These are phyloP conservation scores for Lenzites betulinus DNA, from an alignment of 768 basidiomycete genomes.

Conservation along the genomic window DNA sequence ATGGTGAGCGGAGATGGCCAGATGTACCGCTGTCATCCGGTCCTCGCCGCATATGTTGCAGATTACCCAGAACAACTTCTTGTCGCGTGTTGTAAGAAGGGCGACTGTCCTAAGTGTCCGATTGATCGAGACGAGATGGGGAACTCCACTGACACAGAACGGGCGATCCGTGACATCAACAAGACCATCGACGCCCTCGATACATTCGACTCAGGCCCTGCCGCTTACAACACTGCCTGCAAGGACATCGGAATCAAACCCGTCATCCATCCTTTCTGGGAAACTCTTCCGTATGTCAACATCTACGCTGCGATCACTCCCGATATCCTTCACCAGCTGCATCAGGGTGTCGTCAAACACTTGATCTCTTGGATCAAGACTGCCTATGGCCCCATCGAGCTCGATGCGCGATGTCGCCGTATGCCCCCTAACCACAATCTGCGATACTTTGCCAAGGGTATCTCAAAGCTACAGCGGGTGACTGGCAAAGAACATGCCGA, in stretches of 20 bases:
- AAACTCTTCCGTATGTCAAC: too few species aligned
- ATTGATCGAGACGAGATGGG: not conserved
- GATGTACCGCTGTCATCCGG: constrained; percentile 38
- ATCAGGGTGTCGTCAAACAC: too few species aligned
- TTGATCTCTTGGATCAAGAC: too few species aligned
- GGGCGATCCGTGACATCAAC: not conserved
- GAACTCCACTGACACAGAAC: not conserved
- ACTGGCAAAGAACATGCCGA: too few species aligned
- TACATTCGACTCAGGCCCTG: not conserved
- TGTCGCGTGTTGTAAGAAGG: constrained; percentile 13
- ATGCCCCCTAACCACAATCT: too few species aligned
- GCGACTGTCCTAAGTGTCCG: constrained; percentile 12
- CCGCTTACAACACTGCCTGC: not conserved
- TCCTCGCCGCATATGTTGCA: constrained; percentile 22
- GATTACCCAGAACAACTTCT: constrained; percentile 27
- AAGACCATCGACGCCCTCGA: not conserved
- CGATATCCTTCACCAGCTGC: too few species aligned
- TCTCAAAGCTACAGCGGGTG: too few species aligned
- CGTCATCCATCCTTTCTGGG: too few species aligned
- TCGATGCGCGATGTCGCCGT: too few species aligned
- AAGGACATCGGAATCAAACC: not conserved
- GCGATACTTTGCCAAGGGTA: too few species aligned
- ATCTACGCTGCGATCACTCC: too few species aligned
- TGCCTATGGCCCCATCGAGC: too few species aligned
- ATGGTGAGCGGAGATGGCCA: constrained; percentile 40